Evolutionary conservation across 441 rosid species (phyloP).

Genomic region (Francoa sonchifolia): DNA sequence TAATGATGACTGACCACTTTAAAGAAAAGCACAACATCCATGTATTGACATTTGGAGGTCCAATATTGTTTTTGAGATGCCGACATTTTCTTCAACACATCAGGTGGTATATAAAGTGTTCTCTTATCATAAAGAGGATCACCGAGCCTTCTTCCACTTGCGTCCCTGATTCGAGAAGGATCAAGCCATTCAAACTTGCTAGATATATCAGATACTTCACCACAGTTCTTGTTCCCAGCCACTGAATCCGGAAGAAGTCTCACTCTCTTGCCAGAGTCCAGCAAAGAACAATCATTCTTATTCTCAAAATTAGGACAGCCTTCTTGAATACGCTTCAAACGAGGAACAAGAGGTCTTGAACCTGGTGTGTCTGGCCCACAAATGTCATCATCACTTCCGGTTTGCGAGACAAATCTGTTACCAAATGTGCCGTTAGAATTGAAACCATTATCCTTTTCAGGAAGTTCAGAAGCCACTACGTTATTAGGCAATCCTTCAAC

Average conservation of each 20-base stretch:
- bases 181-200: slow-evolving; percentile 93
- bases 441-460: slow-evolving; percentile 19
- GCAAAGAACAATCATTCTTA: slow-evolving; percentile 19
- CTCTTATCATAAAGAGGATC: slow-evolving; percentile 72
- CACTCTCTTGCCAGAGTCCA: slow-evolving; percentile 41
- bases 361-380: slow-evolving; percentile 77
- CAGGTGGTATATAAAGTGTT: slow-evolving; percentile 69
- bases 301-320: slow-evolving; percentile 24
- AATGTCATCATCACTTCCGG: slow-evolving; percentile 28
- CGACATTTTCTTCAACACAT: slow-evolving; percentile 66
- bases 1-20: slow-evolving; percentile 74
- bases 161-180: slow-evolving; percentile 61
- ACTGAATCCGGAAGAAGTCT: slow-evolving; percentile 36
- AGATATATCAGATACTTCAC: slow-evolving; percentile 25
- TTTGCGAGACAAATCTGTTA: slow-evolving; percentile 10
- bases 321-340: slow-evolving; percentile 57
- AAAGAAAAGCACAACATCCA: slow-evolving; percentile 87
- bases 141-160: slow-evolving; percentile 59
- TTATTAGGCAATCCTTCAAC: slow-evolving; percentile 9
- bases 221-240: slow-evolving; percentile 22
- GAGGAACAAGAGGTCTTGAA: slow-evolving; percentile 36
- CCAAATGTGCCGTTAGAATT: slow-evolving; percentile 13
- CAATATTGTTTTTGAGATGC: slow-evolving; percentile 92
- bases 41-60: slow-evolving; percentile 72
- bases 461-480: slow-evolving; percentile 12